phyloP scores from a whole-genome alignment of 768 basidiomycete species.

The Leccinum boreale region DNA sequence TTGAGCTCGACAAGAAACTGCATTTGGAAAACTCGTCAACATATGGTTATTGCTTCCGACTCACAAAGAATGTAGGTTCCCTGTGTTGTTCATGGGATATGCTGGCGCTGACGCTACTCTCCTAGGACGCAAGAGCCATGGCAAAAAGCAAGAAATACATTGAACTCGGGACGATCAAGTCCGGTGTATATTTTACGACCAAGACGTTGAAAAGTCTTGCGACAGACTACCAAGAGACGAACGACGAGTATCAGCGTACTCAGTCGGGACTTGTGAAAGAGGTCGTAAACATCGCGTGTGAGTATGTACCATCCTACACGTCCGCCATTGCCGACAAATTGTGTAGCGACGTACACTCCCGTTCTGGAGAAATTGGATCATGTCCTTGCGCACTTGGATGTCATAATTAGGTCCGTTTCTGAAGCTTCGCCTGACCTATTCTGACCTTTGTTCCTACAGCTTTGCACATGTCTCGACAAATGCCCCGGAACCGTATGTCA shows the following conservation, averaged over 20 bases:
- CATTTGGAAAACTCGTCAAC: slow-evolving; percentile 89
- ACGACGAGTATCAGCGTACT: slow-evolving; percentile 64
- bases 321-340: not conserved
- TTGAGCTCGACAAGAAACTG: slow-evolving; percentile 92
- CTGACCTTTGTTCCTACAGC: slow-evolving; percentile 38
- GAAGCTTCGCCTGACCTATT: not conserved
- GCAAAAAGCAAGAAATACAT: slow-evolving; percentile 64
- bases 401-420: slow-evolving; percentile 72
- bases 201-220: slow-evolving; percentile 65
- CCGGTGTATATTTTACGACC: slow-evolving; percentile 88
- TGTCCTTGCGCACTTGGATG: slow-evolving; percentile 86
- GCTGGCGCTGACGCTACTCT: not conserved
- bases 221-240: slow-evolving; percentile 66
- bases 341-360: slow-evolving; percentile 85
- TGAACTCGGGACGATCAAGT: slow-evolving; percentile 82
- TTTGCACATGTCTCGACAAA: slow-evolving; percentile 90
- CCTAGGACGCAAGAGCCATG: slow-evolving; percentile 77
- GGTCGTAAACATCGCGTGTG: slow-evolving; percentile 89
- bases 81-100: not conserved
- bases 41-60: slow-evolving; percentile 89
- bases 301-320: slow-evolving; percentile 21
- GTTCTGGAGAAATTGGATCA: slow-evolving; percentile 83
- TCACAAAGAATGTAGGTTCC: slow-evolving; percentile 80
- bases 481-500: slow-evolving; percentile 85
- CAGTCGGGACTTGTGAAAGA: slow-evolving; percentile 88